Evolutionary conservation across 2,329 filamentous ascomycete genomes (phyloP).

Genomic region (Scopulariopsis brevicaulis): DNA sequence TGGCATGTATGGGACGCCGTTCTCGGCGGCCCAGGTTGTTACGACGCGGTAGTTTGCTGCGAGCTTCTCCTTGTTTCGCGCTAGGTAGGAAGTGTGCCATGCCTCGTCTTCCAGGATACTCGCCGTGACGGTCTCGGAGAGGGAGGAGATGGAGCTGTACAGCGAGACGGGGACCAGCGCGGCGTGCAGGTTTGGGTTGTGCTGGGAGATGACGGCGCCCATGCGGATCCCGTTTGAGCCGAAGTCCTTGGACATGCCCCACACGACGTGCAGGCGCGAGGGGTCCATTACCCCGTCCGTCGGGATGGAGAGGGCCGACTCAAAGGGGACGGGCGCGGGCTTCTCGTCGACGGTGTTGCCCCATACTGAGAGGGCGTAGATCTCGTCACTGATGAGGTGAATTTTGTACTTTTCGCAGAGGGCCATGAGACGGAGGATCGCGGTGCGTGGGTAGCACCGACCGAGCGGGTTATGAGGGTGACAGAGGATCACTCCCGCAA

Average conservation of each 20-base stretch:
- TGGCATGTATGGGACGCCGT: slow-evolving; percentile 30
- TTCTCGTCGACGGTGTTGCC: slow-evolving; percentile 20
- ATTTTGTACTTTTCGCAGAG: slow-evolving; percentile 34
- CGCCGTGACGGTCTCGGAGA: slow-evolving; percentile 27
- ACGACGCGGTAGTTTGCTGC: slow-evolving; percentile 24
- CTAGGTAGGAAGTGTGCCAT: slow-evolving; percentile 31
- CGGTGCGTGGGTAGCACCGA: slow-evolving; percentile 28
- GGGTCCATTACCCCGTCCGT: slow-evolving; percentile 31
- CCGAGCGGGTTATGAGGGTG: slow-evolving; percentile 41
- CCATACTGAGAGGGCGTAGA: slow-evolving; percentile 41
- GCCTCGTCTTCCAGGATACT: slow-evolving; percentile 29
- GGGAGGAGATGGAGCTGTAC: slow-evolving; percentile 31
- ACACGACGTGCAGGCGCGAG: slow-evolving; percentile 36
- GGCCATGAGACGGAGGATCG: slow-evolving; percentile 27
- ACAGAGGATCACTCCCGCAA: slow-evolving; percentile 37
- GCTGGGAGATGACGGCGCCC: slow-evolving; percentile 36
- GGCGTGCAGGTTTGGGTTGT: slow-evolving; percentile 24
- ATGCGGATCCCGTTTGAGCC: slow-evolving; percentile 43
- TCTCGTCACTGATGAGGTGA: slow-evolving; percentile 39
- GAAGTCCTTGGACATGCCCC: slow-evolving; percentile 39
- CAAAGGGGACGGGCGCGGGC: slow-evolving; percentile 22
- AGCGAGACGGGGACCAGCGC: slow-evolving; percentile 23
- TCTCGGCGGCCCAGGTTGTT: slow-evolving; percentile 20
- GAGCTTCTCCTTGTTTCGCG: slow-evolving; percentile 27
- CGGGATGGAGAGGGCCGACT: slow-evolving; percentile 32